phyloP scores from a whole-genome alignment of 805 yeast species.

The Yamadazyma akitaensis region DNA sequence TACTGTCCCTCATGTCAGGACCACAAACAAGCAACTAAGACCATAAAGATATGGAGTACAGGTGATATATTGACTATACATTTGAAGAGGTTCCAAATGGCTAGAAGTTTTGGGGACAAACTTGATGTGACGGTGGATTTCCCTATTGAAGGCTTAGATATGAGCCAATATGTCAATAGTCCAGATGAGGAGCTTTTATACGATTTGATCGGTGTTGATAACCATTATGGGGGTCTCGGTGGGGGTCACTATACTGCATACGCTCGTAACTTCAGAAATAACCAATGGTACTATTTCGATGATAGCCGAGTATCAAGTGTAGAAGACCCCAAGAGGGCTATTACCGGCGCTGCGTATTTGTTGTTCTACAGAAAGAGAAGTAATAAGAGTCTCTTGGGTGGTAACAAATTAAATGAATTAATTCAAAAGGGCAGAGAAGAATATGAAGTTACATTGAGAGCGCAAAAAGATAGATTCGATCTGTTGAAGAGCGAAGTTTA shows the following conservation, averaged over 20 bases:
- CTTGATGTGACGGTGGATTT: slow-evolving; percentile 81
- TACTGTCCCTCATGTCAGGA: slow-evolving; percentile 88
- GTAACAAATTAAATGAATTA: slow-evolving; percentile 39
- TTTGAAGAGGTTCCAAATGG: slow-evolving; percentile 83
- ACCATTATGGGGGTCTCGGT: slow-evolving; percentile 93
- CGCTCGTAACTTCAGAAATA: slow-evolving; percentile 73
- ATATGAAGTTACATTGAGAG: slow-evolving; percentile 14
- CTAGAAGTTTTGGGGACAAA: slow-evolving; percentile 82
- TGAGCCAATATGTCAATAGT: slow-evolving; percentile 53
- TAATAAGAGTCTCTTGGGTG: slow-evolving; percentile 41
- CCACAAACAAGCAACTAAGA: slow-evolving; percentile 86
- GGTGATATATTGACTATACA: slow-evolving; percentile 91
- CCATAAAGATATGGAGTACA: slow-evolving; percentile 87
- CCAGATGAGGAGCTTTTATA: slow-evolving; percentile 46
- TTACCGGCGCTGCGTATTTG: slow-evolving; percentile 81
- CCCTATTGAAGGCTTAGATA: slow-evolving; percentile 79
- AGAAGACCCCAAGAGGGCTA: slow-evolving; percentile 55
- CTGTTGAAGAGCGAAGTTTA: slow-evolving; percentile 16
- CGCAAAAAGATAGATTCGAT: slow-evolving; percentile 14
- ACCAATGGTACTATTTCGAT: slow-evolving; percentile 85
- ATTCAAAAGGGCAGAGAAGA: slow-evolving; percentile 38
- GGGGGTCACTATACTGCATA: slow-evolving; percentile 97
- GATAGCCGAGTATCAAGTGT: slow-evolving; percentile 69
- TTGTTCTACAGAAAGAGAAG: slow-evolving; percentile 72
- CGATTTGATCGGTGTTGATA: slow-evolving; percentile 90